Percentiles rank a stretch among this genome's conserved stretches.
Conservation (phyloP, 2,329 filamentous ascomycete species). For the Aspergillus versicolor region DNA sequence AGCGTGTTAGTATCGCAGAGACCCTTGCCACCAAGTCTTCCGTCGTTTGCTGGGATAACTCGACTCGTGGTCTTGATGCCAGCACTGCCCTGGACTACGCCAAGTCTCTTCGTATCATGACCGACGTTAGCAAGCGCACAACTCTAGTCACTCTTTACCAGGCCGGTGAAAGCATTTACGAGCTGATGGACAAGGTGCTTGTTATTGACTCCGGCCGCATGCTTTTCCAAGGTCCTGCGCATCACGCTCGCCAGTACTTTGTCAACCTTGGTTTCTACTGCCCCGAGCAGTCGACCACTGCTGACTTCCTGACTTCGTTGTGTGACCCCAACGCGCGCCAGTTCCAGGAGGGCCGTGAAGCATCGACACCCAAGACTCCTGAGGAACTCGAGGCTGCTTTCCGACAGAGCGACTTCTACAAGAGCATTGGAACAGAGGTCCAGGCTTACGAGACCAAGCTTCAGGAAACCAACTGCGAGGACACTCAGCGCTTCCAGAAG, state of each 20-base stretch:
- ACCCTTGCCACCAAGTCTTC: slow-evolving; percentile 71
- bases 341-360: slow-evolving; percentile 65
- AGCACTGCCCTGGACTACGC: slow-evolving; percentile 77
- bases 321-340: slow-evolving; percentile 71
- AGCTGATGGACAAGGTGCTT: slow-evolving; percentile 77
- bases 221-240: slow-evolving; percentile 64
- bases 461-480: slow-evolving; percentile 56
- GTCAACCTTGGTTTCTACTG: slow-evolving; percentile 63
- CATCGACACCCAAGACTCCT: slow-evolving; percentile 66
- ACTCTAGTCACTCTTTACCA: slow-evolving; percentile 72
- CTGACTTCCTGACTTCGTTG: slow-evolving; percentile 74
- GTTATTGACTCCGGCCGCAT: slow-evolving; percentile 72
- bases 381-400: slow-evolving; percentile 70
- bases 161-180: slow-evolving; percentile 67
- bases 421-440: slow-evolving; percentile 61
- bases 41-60: slow-evolving; percentile 78
- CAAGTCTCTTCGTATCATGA: slow-evolving; percentile 69
- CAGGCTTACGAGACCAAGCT: slow-evolving; percentile 59
- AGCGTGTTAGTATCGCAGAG: slow-evolving; percentile 77
- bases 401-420: slow-evolving; percentile 61
- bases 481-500: slow-evolving; percentile 65
- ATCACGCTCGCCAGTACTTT: slow-evolving; percentile 66
- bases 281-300: slow-evolving; percentile 63
- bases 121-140: slow-evolving; percentile 70
- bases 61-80: slow-evolving; percentile 74